Base-by-base conservation (phyloP, 2,329 filamentous ascomycete species). In the Coleophoma crateriformis region DNA sequence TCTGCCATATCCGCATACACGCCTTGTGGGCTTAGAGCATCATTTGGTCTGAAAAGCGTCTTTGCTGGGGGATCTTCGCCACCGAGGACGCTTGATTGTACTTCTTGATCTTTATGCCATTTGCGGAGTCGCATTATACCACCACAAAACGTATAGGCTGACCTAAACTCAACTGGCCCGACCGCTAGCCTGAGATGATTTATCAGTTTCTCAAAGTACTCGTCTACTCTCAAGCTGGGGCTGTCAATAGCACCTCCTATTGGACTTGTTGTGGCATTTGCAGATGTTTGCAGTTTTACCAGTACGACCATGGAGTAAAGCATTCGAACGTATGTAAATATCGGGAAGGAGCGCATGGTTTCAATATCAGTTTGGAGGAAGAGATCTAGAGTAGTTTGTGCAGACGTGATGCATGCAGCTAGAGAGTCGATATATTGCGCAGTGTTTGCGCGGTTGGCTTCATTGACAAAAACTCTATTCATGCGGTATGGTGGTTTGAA, bases 161-260 rank as follows among this genome's bases (percentile, higher is more conserved):
- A 81, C 2, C 83, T 74, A 46, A 79, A 86, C 50, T 76, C 77
- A 49, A 84, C 79, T 1, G 76, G 75, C 4, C 78, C 78, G 0
- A 83, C 82, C 0, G 82, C 77, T 32, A 76, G 72, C 46, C 77
- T 74, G 55, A 91, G 84, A 60, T 84, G 83, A 1, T 81, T 74
- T 1, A 88, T 77, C n/a, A 90, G 71, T 11, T 73, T 74, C 52
- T 87, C 80, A 4, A 92, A 73, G 61, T 88, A 85, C 50, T 77
- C 71, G 48, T 79, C 75, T 4, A 77, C 65, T 52, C 81, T 81
- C 65, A 91, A 74, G 54, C 80, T 75, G 46, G 81, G 75, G 49
- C 77, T 77, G 54, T 81, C 75, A 53, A 91, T 81, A 20, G 89
- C 77, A 50, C 77, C 76, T 14, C 81, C 81, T 2, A 90, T 76